These are phyloP conservation scores for Trypethelium eluteriae DNA, from an alignment of 495 filamentous ascomycete genomes.

Conservation along the genomic window DNA sequence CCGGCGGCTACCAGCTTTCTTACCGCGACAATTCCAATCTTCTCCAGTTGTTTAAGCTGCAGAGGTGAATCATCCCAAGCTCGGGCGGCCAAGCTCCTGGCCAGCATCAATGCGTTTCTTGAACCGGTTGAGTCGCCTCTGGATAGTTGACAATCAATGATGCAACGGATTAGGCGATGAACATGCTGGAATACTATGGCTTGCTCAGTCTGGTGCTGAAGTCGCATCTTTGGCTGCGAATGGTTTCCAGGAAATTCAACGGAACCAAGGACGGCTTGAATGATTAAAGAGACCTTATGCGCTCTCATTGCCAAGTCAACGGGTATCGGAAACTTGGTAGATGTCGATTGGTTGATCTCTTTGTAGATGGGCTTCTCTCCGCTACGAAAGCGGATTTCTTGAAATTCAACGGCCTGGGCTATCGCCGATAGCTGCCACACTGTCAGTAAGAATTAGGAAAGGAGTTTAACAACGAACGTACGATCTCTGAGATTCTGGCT, in stretches of 20 bases:
- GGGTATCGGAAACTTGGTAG: slow-evolving; percentile 71
- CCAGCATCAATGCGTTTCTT: slow-evolving; percentile 67
- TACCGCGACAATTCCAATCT: slow-evolving; percentile 69
- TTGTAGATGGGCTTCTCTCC: slow-evolving; percentile 71
- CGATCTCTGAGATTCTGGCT: slow-evolving; percentile 61
- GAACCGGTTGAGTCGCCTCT: slow-evolving; percentile 59
- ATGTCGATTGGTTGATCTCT: slow-evolving; percentile 66
- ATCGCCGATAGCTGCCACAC: slow-evolving; percentile 51
- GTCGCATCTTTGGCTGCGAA: slow-evolving; percentile 52
- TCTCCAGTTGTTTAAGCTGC: slow-evolving; percentile 79
- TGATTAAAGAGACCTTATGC: slow-evolving; percentile 82
- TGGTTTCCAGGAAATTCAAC: slow-evolving; percentile 62
- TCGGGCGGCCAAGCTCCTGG: slow-evolving; percentile 66
- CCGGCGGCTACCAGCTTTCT: slow-evolving; percentile 67
- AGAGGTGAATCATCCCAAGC: slow-evolving; percentile 81
- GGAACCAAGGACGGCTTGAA: slow-evolving; percentile 72
- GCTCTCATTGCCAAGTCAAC: slow-evolving; percentile 60
- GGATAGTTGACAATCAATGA: slow-evolving; percentile 73
- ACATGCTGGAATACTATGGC: slow-evolving; percentile 62
- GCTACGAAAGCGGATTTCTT: slow-evolving; percentile 64
- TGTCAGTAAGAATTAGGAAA: background rate
- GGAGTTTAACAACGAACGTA: slow-evolving; percentile 38
- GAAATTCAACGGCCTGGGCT: slow-evolving; percentile 70
- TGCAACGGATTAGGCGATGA: slow-evolving; percentile 68
- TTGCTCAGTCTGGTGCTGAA: slow-evolving; percentile 62